Base-by-base conservation (phyloP, 495 filamentous ascomycete species). In the Penicillium roqueforti region DNA sequence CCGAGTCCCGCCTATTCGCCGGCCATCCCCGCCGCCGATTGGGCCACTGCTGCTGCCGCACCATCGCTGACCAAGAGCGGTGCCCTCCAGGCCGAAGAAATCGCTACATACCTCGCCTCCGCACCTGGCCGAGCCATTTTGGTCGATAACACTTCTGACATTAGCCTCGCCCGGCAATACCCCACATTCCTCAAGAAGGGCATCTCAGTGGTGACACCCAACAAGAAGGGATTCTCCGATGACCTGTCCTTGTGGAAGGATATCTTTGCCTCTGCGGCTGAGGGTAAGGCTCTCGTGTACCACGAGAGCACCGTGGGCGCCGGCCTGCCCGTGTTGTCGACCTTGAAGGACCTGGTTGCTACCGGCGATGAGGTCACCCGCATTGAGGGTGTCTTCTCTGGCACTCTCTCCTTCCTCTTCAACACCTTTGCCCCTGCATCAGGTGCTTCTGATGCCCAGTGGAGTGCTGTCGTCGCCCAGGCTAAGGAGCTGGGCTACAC, bases 401-500 rank as follows among this genome's bases (percentile, higher is more conserved):
- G 93, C 51, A 97, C 93, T 5, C 90, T 97, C 79, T 90, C 86
- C 34, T 97, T 95, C 81, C 78, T 97, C 11, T 98, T 98, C 80
- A 97, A 97, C 76, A 89, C 80, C 41, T 97, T 97, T 61, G 87
- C 89, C 36, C 90, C 89, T 1, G 80, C 84, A 2, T 76, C 78
- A n/a, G 85, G 84, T 16, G 53, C 64, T n/a, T 65, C 68, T 1
- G 66, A 75, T 31, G 62, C 85, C 4, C 84, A 86, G 62, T 98
- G 92, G 83, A 92, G 89, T 40, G 87, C 83, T 39, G 90, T 92
- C 55, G 93, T 97, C 19, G 81, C 79, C 56, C 87, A 92, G 70
- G 93, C 92, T 29, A 93, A 95, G 75, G 87, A 92, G 46, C 74
- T 92, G n/a, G 93, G 95, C 16, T 98, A 91, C 73, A 98, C 93